Conservation (phyloP, 2,329 filamentous ascomycete species). For the Dactylonectria macrodidyma region DNA sequence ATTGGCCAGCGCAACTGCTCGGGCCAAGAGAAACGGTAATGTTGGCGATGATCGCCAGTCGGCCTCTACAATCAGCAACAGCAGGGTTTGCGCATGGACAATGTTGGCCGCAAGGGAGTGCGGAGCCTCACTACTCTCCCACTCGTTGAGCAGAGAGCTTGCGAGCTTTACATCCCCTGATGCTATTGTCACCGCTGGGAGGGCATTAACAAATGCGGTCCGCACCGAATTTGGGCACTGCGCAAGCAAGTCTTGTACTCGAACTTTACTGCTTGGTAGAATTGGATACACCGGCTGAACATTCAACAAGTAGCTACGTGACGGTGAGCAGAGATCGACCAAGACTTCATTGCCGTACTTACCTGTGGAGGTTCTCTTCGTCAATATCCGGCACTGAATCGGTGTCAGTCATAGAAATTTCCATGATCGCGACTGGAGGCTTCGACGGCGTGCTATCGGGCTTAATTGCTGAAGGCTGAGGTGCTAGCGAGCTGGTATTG, state of each 20-base stretch:
- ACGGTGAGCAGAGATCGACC: constrained; percentile 28
- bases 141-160: constrained; percentile 65
- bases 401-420: constrained; percentile 53
- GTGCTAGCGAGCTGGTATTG: constrained; percentile 60
- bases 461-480: constrained; percentile 60
- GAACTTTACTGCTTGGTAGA: constrained; percentile 69
- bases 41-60: constrained; percentile 68
- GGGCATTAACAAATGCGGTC: constrained; percentile 75
- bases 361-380: constrained; percentile 64
- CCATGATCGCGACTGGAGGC: constrained; percentile 52
- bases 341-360: constrained; percentile 37
- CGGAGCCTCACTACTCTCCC: constrained; percentile 61
- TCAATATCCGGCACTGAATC: constrained; percentile 57
- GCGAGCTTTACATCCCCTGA: constrained; percentile 61
- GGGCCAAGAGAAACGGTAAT: constrained; percentile 68
- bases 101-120: constrained; percentile 61
- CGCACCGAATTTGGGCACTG: constrained; percentile 71
- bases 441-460: constrained; percentile 55
- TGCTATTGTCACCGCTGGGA: constrained; percentile 65
- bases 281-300: constrained; percentile 79
- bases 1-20: constrained; percentile 77
- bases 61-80: constrained; percentile 77
- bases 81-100: constrained; percentile 76
- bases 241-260: constrained; percentile 69
- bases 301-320: constrained; percentile 70